phyloP scores from a whole-genome alignment of 345 rosid genomes.

The Mallotus nudiflorus region DNA sequence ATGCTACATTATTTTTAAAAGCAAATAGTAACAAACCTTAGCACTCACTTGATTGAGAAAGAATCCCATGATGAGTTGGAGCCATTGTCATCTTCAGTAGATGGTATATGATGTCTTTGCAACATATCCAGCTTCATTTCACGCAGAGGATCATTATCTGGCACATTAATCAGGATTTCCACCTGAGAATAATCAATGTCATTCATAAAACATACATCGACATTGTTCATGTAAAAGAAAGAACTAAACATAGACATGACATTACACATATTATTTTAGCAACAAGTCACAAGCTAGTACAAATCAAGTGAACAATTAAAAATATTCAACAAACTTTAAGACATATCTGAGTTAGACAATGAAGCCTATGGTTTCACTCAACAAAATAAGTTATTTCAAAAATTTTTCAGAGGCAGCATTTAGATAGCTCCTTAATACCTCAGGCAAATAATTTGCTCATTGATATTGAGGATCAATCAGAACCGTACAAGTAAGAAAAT shows the following conservation, averaged over 20 bases:
- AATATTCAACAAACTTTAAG: not conserved
- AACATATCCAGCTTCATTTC: conserved; percentile 57
- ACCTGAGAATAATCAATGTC: conserved; percentile 48
- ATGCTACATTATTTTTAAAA: not conserved
- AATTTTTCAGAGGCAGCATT: not conserved
- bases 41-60: conserved; percentile 71
- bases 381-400: not conserved
- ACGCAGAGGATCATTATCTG: conserved; percentile 46
- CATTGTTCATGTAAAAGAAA: not conserved
- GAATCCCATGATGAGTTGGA: conserved; percentile 40
- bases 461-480: not conserved
- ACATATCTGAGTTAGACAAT: not conserved
- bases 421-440: not conserved
- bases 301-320: not conserved
- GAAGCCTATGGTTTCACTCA: not conserved
- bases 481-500: conserved; percentile 13
- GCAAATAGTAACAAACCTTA: conserved; percentile 13
- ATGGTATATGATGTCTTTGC: conserved; percentile 42
- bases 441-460: not conserved
- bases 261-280: not conserved
- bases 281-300: not conserved
- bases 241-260: not conserved
- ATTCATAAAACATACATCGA: conserved; percentile 8
- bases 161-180: conserved; percentile 48
- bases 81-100: conserved; percentile 39